phyloP scores from a whole-genome alignment of 1,284 basidiomycete species.

The Cutaneotrichosporon dermatis region DNA sequence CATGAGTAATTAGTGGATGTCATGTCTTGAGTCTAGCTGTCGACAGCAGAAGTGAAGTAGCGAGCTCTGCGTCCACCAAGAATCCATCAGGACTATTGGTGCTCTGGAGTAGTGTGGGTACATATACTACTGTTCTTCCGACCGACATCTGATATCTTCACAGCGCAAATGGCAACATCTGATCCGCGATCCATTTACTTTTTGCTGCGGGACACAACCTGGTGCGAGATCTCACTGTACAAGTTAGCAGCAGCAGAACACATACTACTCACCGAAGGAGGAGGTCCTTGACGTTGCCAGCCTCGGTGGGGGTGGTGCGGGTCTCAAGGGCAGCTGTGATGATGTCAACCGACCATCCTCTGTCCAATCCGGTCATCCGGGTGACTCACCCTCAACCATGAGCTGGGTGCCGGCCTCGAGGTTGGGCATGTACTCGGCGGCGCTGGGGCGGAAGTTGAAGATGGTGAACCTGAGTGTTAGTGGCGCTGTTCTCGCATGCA shows the following conservation, averaged over 20 bases:
- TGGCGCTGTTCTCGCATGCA: too few species aligned
- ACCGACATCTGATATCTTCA: too few species aligned
- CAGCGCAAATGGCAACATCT: too few species aligned
- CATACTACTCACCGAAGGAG: conserved; percentile 17
- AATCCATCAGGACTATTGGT: too few species aligned
- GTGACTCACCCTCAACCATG: conserved; percentile 36
- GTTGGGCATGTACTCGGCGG: conserved; percentile 24
- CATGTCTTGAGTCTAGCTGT: too few species aligned
- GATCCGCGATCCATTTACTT: neutral
- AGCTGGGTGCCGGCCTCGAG: conserved; percentile 33
- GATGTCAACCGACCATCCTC: too few species aligned
- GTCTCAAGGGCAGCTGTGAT: conserved; percentile 19
- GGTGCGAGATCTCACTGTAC: conserved; percentile 19
- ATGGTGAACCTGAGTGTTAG: conserved; percentile 31
- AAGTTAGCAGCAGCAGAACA: neutral
- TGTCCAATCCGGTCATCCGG: neutral
- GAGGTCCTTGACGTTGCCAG: conserved; percentile 18
- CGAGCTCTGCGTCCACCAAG: too few species aligned
- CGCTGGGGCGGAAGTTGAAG: conserved; percentile 37
- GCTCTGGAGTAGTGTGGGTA: too few species aligned
- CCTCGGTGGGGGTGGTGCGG: conserved; percentile 10
- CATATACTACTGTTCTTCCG: too few species aligned
- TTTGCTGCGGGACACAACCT: conserved; percentile 19
- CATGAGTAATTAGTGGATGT: too few species aligned
- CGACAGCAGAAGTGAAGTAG: too few species aligned